Base-by-base conservation (phyloP, 129 eudicot species). In the Lactuca sativa region DNA sequence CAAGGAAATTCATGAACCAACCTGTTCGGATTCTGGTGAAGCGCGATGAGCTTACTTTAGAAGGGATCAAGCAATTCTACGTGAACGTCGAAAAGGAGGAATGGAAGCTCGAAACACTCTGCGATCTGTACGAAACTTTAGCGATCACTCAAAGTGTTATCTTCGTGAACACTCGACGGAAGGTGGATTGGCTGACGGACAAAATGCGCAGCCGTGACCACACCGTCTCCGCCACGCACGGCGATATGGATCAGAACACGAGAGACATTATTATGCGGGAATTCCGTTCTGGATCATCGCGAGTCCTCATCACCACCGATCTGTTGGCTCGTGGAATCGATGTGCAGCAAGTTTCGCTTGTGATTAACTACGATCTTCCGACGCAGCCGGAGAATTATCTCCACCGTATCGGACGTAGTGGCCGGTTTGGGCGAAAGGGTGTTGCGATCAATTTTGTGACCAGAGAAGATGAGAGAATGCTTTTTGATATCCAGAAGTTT, bases 111-210 rank as follows among this genome's bases (percentile, higher is more conserved):
- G 86, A 82, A 59, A 82, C 86, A 5, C 83, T 78, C 9, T 82
- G 86, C n/a, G 86, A 82, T 55, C 83, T 82, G 31, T 81, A 81
- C 11, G 85, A 81, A 68, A 81, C 85, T 13, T 11, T 81, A 25
- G 85, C 85, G 8, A 82, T 83, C 66, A 83, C 87, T 31, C 87
- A 83, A 25, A 83, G 87, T 57, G 87, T 83, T 41, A 83, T 83
- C 69, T 83, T 83, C 36, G 86, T 79, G 3, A 83, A 83, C 77
- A 83, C 87, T 8, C 64, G 86, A 10, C 74, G 86, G 6, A 82
- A 82, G 55, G 83, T 82, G 17, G 86, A 82, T 48, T 82, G 84
- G 88, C 58, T 83, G 64, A 83, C 88, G 4, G 88, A 83, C 74
- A 83, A 83, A 63, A 83, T 83, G 88, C 64, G 86, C n/a, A 55